Base-by-base conservation (phyloP, 2,329 filamentous ascomycete genomes). In the Emericellopsis cladophorae region DNA sequence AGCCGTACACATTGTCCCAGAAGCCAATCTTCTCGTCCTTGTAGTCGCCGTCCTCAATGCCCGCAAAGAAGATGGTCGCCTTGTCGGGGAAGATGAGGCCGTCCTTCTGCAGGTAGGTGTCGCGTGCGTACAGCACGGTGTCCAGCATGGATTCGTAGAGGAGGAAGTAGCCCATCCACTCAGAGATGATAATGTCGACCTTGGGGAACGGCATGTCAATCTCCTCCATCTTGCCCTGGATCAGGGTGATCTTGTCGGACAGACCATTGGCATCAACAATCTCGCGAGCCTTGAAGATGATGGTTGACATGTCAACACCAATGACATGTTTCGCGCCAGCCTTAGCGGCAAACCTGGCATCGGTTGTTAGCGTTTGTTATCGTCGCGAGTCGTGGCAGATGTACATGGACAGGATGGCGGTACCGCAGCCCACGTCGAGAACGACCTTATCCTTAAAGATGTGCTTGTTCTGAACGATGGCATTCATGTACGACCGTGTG, bases 11-110 rank as follows among this genome's bases (percentile, higher is more conserved):
- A 55, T 95, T 95, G 60, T 96, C 89, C 92, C 92, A 98, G 75
- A 96, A 98, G 65, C 89, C 90, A 57, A 98, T 98, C 76, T 98
- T 98, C 72, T 98, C 92, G 48, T 96, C 90, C 74, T 96, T 96
- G 77, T 98, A 98, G 47, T 98, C 92, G 49, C 92, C 92, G 57
- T 98, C 92, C 69, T 98, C 92, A 47, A 98, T 98, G 56, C 84
- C 92, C 44, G 88, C 92, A 62, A 94, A 79, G 66, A 88, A 95
- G 61, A 98, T 95, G 54, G 87, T 95, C 40, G 92, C 92, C 76
- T 95, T 96, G 68, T 98, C 92, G 16, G 92, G 92, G 76, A 96
- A 96, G 66, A 98, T 96, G 54, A 95, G 72, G 48, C 90, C 90
- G 51, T 84, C 84, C 59, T 84, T 81, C 48, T 69, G 72, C 45